Evolutionary conservation across 208 protist genomes (phyloP), one percentile per base, ranked within the genome.

Genomic region (Acanthamoeba rhysodes): DNA sequence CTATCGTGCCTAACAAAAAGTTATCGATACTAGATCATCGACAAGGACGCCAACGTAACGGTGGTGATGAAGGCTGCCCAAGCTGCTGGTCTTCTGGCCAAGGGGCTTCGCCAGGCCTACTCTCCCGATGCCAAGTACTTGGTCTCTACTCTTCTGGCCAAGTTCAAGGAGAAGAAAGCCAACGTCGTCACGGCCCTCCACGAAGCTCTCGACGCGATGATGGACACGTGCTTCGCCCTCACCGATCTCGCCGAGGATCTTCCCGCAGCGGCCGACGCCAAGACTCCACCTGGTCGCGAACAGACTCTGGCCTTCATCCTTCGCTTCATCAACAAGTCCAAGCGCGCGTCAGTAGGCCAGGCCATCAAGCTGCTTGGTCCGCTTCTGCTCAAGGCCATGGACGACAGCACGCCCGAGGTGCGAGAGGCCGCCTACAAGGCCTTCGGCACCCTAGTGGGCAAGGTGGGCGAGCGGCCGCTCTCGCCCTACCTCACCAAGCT

Each of bases 111-210:
- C 0, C 50, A 66, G 27, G 59, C 41, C 29, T 97, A 96, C 68
- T 24, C 27, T 7, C n/a, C 62, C 7, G 92, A 95, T 50, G 90
- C 72, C 32, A 41, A 90, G 16, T 32, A 84, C 22, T 2, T 95
- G 2, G 14, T 96, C n/a, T 34, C 27, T 9, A 68, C 87, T 0
- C 48, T 97, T 22, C 74, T 97, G 10, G 66, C 34, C 32, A 96
- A 95, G 68, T 96, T 97, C 70, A 96, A 96, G 84, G 96, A 97
- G 53, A 97, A 97, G 95, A 96, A 96, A 85, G 45, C 59, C 8
- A 96, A 68, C 74, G 96, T 97, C 8, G 92, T 97, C 6, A 82
- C 50, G 3, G 85, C 88, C 45, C 0, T 97, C 22, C 85, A 70
- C 29, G 74, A 76, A 4, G 94, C 96, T 7, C 62, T 96, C n/a